phyloP scores from a whole-genome alignment of 2,329 filamentous ascomycete species.

The Nothophoma quercina region DNA sequence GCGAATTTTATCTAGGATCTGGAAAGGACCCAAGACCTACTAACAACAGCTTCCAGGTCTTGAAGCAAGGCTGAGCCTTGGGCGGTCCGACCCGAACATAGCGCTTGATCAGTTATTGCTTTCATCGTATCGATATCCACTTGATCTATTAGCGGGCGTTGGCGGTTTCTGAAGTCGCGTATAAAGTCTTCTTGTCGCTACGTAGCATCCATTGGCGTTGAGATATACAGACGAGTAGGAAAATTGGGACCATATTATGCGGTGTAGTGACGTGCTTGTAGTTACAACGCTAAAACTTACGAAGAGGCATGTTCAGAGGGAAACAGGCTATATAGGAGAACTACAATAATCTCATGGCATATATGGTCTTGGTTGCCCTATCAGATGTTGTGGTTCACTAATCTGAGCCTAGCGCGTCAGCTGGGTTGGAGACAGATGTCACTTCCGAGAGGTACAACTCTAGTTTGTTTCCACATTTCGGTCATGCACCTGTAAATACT shows the following conservation, averaged over 20 bases:
- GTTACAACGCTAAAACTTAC: background rate
- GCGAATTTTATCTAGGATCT: constrained; percentile 53
- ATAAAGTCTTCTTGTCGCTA: constrained; percentile 1
- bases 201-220: background rate
- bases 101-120: too few relatives aligned
- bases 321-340: background rate
- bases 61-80: too few relatives aligned
- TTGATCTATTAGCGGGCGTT: constrained; percentile 14
- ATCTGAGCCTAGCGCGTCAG: constrained; percentile 12
- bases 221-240: background rate
- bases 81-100: too few relatives aligned
- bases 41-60: constrained; percentile 35
- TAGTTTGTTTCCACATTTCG: background rate
- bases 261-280: background rate
- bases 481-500: background rate
- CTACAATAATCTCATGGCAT: background rate
- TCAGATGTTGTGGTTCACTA: constrained; percentile 2
- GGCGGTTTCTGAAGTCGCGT: background rate
- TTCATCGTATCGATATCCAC: constrained; percentile 21
- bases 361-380: background rate
- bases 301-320: background rate
- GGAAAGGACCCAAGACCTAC: constrained; percentile 39
- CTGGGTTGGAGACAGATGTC: too few relatives aligned
- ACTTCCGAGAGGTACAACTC: background rate
- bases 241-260: background rate